Conservation (phyloP, 495 filamentous ascomycete genomes). For the Paragyromitra xinjiangensis region DNA sequence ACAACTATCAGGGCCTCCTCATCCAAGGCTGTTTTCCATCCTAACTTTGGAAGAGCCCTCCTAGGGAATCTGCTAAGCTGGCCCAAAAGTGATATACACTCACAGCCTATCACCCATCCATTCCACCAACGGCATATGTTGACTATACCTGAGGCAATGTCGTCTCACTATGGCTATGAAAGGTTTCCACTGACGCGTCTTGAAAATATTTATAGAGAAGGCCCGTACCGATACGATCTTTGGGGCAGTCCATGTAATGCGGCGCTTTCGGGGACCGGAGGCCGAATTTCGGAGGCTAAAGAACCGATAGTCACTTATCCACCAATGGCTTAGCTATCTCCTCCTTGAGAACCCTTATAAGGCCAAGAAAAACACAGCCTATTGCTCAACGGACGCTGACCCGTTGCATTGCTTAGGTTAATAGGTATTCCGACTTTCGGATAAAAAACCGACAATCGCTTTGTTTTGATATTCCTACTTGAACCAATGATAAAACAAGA, state of each 20-base stretch:
- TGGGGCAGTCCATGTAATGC: not conserved
- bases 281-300: not conserved
- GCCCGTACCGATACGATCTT: not conserved
- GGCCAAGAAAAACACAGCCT: not conserved
- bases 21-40: not conserved
- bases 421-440: not conserved
- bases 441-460: not conserved
- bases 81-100: not conserved
- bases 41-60: not conserved
- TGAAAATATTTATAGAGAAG: not conserved
- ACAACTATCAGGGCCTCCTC: not conserved
- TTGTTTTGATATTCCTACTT: not conserved
- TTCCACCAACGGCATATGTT: not conserved
- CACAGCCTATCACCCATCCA: conserved; percentile 20
- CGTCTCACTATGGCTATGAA: not conserved
- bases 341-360: too few relatives aligned
- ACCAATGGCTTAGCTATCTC: not conserved
- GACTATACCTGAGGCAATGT: not conserved
- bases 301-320: not conserved
- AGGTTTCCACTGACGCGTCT: not conserved
- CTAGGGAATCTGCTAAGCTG: not conserved
- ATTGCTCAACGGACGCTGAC: not conserved
- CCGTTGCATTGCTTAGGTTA: not conserved
- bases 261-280: not conserved
- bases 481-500: conserved; percentile 5